Base-by-base conservation (phyloP, 1,284 basidiomycete genomes). In the Moesziomyces parantarcticus region DNA sequence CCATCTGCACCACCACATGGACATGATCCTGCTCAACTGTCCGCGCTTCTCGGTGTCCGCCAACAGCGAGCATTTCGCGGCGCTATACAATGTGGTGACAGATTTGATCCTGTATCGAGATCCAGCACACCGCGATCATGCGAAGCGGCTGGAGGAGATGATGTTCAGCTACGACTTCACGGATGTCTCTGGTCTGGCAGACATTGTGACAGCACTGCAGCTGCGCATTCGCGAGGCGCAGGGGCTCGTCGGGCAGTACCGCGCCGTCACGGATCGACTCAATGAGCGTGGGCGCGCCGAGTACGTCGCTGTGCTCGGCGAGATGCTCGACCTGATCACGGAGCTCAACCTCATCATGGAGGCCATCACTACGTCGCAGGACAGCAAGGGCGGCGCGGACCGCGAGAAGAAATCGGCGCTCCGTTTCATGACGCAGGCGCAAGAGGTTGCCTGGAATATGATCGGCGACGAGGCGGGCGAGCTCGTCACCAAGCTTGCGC, bases 391-490 rank as follows among this genome's bases (percentile, higher is more conserved):
- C 76, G 79, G 76, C 34, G 68, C 76, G 11, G 82, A 89, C 13
- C 91, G 92, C 63, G 89, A 91, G 65, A 91, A 93, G 49, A 85
- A 87, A 77, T 92, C 92, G 0, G 92, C 93, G 1, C 86, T 95
- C 40, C 88, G 92, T 42, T 85, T 97, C 23, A 90, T 92, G 74
- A 90, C 93, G 0, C 90, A 90, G 6, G 93, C 94, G 0, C 89
- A 90, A 10, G 92, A 95, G 81, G 90, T 99, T 51, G 93, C 92
- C 0, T 99, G 95, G 94, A 89, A 89, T 74, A 97, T 99, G 93
- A 86, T 97, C 36, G 92, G 93, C 69, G 88, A 90, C 57, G 85
- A 88, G 22, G 76, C 74, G 39, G 88, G 88, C 44, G 88, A 91
- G 51, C 87, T 95, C 32, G 87, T 98, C 1, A 91, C 93, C 29